Conservation (phyloP, 371 early-diverging fungal species). For the Vairimorpha ceranae region DNA sequence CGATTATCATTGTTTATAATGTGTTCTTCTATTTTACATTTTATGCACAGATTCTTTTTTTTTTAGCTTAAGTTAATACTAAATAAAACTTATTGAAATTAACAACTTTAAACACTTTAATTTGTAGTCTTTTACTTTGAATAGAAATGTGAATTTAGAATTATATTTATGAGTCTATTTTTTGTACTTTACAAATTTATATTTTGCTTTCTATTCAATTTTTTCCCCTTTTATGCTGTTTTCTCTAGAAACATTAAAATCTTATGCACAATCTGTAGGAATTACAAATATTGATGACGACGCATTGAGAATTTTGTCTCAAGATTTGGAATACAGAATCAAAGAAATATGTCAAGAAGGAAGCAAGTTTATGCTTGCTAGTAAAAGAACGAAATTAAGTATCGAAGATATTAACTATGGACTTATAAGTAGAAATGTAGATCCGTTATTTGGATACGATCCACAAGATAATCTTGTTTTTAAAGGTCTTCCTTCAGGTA, state of each 20-base stretch:
- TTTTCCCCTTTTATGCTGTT: conserved; percentile 56
- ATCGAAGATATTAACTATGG: conserved; percentile 89
- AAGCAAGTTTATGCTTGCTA: conserved; percentile 89
- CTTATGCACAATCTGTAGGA: conserved; percentile 75
- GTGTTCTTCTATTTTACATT: too few species aligned
- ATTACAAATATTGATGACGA: conserved; percentile 80
- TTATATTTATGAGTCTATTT: too few species aligned
- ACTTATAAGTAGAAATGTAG: conserved; percentile 82
- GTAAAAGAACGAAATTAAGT: conserved; percentile 74
- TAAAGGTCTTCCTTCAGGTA: conserved; percentile 62
- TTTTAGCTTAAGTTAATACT: too few species aligned
- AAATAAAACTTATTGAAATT: too few species aligned
- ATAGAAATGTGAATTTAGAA: too few species aligned
- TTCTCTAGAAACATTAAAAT: conserved; percentile 62
- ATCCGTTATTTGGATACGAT: conserved; percentile 89
- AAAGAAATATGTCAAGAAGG: conserved; percentile 93
- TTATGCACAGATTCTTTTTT: too few species aligned
- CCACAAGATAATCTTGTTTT: conserved; percentile 71
- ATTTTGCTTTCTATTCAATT: too few species aligned
- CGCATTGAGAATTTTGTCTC: conserved; percentile 74
- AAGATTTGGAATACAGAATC: conserved; percentile 89
- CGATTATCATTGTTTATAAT: too few species aligned
- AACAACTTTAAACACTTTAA: too few species aligned
- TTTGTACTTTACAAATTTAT: too few species aligned
- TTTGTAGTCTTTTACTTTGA: too few species aligned